Base-by-base conservation (phyloP, 257 asterid species). In the Solanum chaucha region DNA sequence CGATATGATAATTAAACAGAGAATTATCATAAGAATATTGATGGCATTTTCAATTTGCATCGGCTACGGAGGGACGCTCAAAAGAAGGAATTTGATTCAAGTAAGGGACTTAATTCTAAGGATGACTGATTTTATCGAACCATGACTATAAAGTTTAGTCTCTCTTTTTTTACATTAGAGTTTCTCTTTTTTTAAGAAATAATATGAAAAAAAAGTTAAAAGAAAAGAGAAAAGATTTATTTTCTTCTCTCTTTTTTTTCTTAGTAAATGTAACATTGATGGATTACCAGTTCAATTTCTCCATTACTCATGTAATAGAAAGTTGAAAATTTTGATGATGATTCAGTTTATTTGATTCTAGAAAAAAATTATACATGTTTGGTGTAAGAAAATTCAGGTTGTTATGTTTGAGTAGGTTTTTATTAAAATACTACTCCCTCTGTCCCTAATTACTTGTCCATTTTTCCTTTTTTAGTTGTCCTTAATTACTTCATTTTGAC, bases 81-180 rank as follows among this genome's bases (percentile, higher is more conserved):
- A 91, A 82, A 98, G 98, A 4, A 90, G 98, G 84, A 95, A 95
- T 87, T 93, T 96, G 96, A 93, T 95, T 67, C 87, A 89, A 81
- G 92, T 94, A 28, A 89, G 98, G 89, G 93, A 94, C 84, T 93
- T 95, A 15, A 86, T 96, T 90, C 94, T 96, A 68, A 87, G 94
- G 87, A 92, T 95, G 94, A 95, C 97, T 51, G 99, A 97, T 51
- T 96, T 96, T 90, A 94, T 95, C 13, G 98, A 96, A 86, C 88
- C 96, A 17, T 17, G n/a, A 17, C 9, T 1, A 0, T 55, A 32
- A 1, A 51, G 59, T 15, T 51, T 51, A 51, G 20, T 51, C 20
- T 2, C 22, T 51, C 9, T 2, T 15, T 51, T 32, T 32, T 32
- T 32, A 32, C 4, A 32, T 32, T 32, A 32, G 34, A 32, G 34